Evolutionary conservation across 257 asterid genomes (phyloP), one percentile per base, ranked within the genome.

Genomic region (Rauvolfia tetraphylla): DNA sequence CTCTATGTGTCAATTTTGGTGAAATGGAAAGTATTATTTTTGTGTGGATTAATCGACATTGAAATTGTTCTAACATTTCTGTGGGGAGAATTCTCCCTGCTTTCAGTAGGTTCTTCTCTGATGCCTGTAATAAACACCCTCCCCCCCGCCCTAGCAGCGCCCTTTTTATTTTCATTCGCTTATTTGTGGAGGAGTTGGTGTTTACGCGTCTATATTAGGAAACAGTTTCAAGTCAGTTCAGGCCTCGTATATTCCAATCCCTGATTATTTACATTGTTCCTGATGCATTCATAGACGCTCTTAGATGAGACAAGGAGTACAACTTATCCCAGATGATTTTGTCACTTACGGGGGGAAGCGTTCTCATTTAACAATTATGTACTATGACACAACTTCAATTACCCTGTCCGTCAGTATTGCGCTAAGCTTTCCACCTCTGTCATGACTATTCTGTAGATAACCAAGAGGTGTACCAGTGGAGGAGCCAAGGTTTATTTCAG

Each of bases 1-100:
- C 29, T 22, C 17, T n/a, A 44, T 29, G 57, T 48, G 69, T 78
- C 33, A 69, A 36, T 78, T 34, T 63, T 62, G 81, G 73, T 46
- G 66, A 69, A 38, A 75, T n/a, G 57, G 66, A 39, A 70, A 77
- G 49, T 36, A 63, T 49, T 62, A 4, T 13, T n/a, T 34, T 71
- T 59, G n/a, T 71, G 61, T 72, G 58, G 73, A 48, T 49, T 62
- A 12, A 17, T 29, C 11, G 22, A 63, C 25, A 57, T 38, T 44
- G 63, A 36, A 68, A 23, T 68, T 33, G 4, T 31, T 5, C 10
- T 38, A 2, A 31, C 20, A 10, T 25, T 65, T n/a, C n/a, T 22
- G 10, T 27, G 74, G 56, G n/a, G 18, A 15, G 27, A 48, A 54
- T 49, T 15, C 68, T 66, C 29, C 12, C 22, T 7, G 48, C 68